Conservation (phyloP, 2,329 filamentous ascomycete species). For the Trichoderma sp. region DNA sequence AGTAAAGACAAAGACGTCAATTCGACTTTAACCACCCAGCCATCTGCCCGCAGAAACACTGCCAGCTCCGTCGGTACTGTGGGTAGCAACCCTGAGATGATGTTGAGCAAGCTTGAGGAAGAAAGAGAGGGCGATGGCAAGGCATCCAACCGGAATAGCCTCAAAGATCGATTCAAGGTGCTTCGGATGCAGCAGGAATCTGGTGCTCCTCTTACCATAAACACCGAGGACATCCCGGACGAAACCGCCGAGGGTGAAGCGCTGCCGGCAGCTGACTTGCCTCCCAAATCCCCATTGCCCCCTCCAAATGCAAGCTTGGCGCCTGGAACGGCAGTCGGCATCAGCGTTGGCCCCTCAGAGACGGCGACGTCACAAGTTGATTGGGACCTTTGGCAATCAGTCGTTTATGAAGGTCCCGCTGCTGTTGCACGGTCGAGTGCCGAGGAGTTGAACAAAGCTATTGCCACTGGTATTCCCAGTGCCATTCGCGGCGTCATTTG, state of each 20-base stretch:
- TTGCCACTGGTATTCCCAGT: constrained; percentile 89
- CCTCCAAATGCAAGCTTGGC: constrained; percentile 70
- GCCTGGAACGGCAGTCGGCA: constrained; percentile 82
- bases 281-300: constrained; percentile 55
- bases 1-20: constrained; percentile 56
- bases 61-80: constrained; percentile 77
- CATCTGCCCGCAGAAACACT: constrained; percentile 66
- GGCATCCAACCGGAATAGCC: constrained; percentile 57
- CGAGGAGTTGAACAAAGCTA: constrained; percentile 86
- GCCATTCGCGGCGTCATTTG: constrained; percentile 98
- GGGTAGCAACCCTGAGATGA: constrained; percentile 79
- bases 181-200: constrained; percentile 74
- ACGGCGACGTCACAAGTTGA: constrained; percentile 78
- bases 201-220: constrained; percentile 52
- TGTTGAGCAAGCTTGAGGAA: constrained; percentile 75
- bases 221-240: constrained; percentile 54
- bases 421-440: constrained; percentile 85
- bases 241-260: constrained; percentile 29
- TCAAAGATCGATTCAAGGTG: constrained; percentile 78
- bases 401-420: constrained; percentile 91
- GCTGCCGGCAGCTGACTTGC: constrained; percentile 34
- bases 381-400: constrained; percentile 96
- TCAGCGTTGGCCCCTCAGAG: constrained; percentile 73
- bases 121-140: constrained; percentile 57
- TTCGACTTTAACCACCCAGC: constrained; percentile 54